A percentile compares a stretch with the other conserved stretches of the same genome.
Evolutionary conservation across 495 filamentous ascomycete genomes (phyloP).

Genomic region (Neurospora sp.): DNA sequence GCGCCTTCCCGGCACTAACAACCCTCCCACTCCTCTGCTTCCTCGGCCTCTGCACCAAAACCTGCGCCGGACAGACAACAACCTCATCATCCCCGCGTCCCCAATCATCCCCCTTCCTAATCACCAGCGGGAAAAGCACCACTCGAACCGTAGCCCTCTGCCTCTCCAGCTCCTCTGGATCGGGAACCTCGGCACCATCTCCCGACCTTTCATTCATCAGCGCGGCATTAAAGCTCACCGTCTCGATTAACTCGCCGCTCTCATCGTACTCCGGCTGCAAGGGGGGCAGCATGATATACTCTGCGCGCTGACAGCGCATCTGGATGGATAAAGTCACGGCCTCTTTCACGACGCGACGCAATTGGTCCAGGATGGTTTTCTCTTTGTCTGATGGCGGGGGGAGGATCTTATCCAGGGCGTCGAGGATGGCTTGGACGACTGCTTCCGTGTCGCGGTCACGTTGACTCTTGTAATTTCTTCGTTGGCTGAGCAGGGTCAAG

Average conservation of each 20-base stretch:
- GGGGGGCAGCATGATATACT: slow-evolving; percentile 95
- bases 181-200: slow-evolving; percentile 38
- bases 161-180: slow-evolving; percentile 62
- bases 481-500: slow-evolving; percentile 71
- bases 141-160: slow-evolving; percentile 71
- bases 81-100: slow-evolving; percentile 84
- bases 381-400: slow-evolving; percentile 71
- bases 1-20: slow-evolving; percentile 1
- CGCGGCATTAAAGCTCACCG: slow-evolving; percentile 68
- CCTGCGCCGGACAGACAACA: slow-evolving; percentile 87
- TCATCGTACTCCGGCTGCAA: slow-evolving; percentile 92
- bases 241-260: slow-evolving; percentile 74
- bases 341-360: slow-evolving; percentile 70
- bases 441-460: slow-evolving; percentile 80
- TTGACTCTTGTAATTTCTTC: slow-evolving; percentile 62
- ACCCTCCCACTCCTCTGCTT: neutral
- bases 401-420: slow-evolving; percentile 65
- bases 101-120: slow-evolving; percentile 83
- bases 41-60: slow-evolving; percentile 49
- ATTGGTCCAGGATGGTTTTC: slow-evolving; percentile 61
- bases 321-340: slow-evolving; percentile 85
- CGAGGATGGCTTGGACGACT: slow-evolving; percentile 75
- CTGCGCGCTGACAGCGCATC: slow-evolving; percentile 91
- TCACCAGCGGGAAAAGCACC: slow-evolving; percentile 87
- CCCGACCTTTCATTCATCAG: slow-evolving; percentile 89